Base-by-base conservation (phyloP, 2,329 filamentous ascomycete genomes). In the Cordyceps javanica region DNA sequence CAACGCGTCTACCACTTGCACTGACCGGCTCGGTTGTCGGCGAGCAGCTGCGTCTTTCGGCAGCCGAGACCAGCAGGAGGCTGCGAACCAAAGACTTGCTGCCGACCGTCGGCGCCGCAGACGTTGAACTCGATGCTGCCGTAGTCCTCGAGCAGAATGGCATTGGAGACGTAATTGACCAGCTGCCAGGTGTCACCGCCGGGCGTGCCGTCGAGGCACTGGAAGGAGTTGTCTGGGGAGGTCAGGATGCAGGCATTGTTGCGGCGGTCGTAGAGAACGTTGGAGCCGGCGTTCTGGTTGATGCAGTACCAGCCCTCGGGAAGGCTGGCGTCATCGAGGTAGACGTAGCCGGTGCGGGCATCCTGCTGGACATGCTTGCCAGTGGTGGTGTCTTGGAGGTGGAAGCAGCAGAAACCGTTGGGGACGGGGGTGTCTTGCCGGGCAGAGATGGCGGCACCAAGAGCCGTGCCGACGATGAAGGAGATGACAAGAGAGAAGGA, bases 241-340 rank as follows among this genome's bases (percentile, higher is more conserved):
- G 60, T 57, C 58, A 71, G 59, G 58, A 70, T 69, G 61, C 70
- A 72, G n/a, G 70, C 68, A 53, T 68, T 70, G 61, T 65, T 63
- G 58, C 57, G 59, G 34, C 57, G 57, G 38, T 72, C 69, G 16
- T 61, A 62, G 10, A 72, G 64, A 4, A 69, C 55, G 2, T 65
- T 62, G n/a, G 62, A 63, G 0, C 60, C 9, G 41, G 65, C 55
- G 23, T 64, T 58, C 13, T 67, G 57, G 28, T 71, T 53, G 23
- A 71, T 64, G 59, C 70, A 72, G 59, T 68, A 72, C 64, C 67
- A 68, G 23, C 68, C 69, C 0, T 63, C 54, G 1, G 64, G 59
- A 6, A 64, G 58, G 45, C 49, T 60, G 2, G 62, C 5, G 13
- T 55, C 53, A 16, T 64, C 61, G 26, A 72, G 59, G 49, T 67